Evolutionary conservation across 1,139 yeast genomes (phyloP), one percentile per base, ranked within the genome.

Genomic region (Zygoascus sp.): DNA sequence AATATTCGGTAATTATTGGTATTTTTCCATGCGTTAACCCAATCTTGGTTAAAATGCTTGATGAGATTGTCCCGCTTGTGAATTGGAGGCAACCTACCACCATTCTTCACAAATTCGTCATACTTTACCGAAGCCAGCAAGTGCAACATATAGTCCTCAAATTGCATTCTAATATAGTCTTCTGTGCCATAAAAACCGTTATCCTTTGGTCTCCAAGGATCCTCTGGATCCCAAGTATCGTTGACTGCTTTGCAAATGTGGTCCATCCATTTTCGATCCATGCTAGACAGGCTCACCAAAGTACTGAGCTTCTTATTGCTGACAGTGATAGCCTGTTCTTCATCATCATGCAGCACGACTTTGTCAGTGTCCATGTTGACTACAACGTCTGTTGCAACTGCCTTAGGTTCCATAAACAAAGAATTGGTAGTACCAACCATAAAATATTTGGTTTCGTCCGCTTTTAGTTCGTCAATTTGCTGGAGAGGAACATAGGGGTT

Each of bases 401-500:
- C 68, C 38, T 74, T 70, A 52, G 83, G 89, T 56, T 83, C 83
- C 39, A 85, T 70, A 46, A 92, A 72, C 42, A 92, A 69, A 32
- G 89, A 80, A 64, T 92, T 92, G 8, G 97, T 89, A 43, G 95
- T 83, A 0, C 98, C 98, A 47, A 88, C 77, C 67, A 88, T 72
- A 56, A 80, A 92, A 61, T 80, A 81, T 47, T 75, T 70, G 0
- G 90, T 76, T 40, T 74, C 77, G 1, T 73, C 70, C 27, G 76
- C 74, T 32, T 73, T 74, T 47, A 92, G 70, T 56, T 86, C 90
- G 48, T 83, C 84, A 48, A 92, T 70, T 61, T 90, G 97, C 64
- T 90, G 98, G 45, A 92, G 69, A 0, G 98, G 96, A 19, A 90
- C 76, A 64, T 90, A 92, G 0, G 98, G 97, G 55, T 86, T 84